Percentiles rank a stretch among this genome's conserved stretches.
phyloP scores from a whole-genome alignment of 1,284 basidiomycete genomes.

The Ustilago loliicola region DNA sequence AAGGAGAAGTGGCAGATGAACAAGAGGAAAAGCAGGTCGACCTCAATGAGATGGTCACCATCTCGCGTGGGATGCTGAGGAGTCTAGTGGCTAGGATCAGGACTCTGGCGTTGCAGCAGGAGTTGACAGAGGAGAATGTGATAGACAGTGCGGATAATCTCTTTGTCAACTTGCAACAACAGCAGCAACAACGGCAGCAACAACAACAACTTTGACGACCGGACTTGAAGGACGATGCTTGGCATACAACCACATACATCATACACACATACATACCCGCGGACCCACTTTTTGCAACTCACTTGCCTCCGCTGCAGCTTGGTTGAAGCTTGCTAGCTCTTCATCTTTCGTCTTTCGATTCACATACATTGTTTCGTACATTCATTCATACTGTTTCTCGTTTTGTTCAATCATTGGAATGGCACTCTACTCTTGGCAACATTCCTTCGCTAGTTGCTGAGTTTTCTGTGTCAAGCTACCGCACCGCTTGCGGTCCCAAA shows the following conservation, averaged over 20 bases:
- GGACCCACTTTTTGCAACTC: neutral
- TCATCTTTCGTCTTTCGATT: slow-evolving; percentile 14
- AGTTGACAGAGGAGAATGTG: slow-evolving; percentile 62
- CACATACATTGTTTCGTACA: slow-evolving; percentile 15
- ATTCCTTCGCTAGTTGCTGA: neutral
- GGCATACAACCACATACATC: neutral
- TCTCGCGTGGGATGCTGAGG: slow-evolving; percentile 53
- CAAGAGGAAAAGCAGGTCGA: slow-evolving; percentile 17
- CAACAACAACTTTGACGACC: slow-evolving; percentile 1
- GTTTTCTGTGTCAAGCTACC: too few species aligned
- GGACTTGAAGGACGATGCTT: too few species aligned
- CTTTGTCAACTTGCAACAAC: slow-evolving; percentile 45
- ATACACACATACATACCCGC: slow-evolving; percentile 9
- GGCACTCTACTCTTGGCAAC: neutral
- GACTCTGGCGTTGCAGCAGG: slow-evolving; percentile 51
- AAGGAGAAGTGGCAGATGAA: slow-evolving; percentile 24
- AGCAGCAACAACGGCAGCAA: slow-evolving; percentile 28
- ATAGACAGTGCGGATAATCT: slow-evolving; percentile 57
- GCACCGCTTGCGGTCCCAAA: neutral
- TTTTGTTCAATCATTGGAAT: slow-evolving; percentile 18
- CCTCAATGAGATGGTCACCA: slow-evolving; percentile 47
- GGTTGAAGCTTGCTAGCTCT: neutral
- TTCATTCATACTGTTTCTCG: slow-evolving; percentile 11
- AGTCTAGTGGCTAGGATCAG: slow-evolving; percentile 58
- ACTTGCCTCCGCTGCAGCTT: neutral